phyloP scores from a whole-genome alignment of 2,329 filamentous ascomycete species.

The Stylonectria norvegica region DNA sequence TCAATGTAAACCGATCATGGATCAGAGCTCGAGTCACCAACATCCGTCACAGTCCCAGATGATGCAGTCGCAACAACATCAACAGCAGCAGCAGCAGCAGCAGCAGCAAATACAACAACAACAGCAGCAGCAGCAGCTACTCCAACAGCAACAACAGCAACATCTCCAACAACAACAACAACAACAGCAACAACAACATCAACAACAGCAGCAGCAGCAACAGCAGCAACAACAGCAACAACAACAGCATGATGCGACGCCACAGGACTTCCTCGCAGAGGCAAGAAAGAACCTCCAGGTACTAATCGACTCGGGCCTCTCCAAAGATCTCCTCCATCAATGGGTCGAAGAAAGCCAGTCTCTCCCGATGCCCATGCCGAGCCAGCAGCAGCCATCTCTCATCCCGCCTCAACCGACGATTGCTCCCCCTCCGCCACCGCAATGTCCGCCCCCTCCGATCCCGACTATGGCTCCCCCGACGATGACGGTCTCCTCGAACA shows the following conservation, averaged over 20 bases:
- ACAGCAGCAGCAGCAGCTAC: conserved; percentile 19
- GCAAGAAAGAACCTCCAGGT: conserved; percentile 45
- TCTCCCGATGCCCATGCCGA: conserved; percentile 26
- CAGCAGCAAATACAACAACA: too few species aligned
- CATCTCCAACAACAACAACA: conserved; percentile 17
- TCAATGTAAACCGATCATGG: conserved; percentile 33
- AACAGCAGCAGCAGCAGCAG: conserved; percentile 21
- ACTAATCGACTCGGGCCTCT: conserved; percentile 44
- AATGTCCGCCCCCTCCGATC: conserved; percentile 32
- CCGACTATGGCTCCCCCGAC: conserved; percentile 19
- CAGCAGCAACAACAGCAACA: conserved; percentile 22
- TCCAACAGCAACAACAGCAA: conserved; percentile 23
- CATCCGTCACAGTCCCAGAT: conserved; percentile 25
- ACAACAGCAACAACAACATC: conserved; percentile 21
- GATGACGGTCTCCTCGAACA: conserved; percentile 15
- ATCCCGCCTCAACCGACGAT: conserved; percentile 19
- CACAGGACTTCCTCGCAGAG: conserved; percentile 44
- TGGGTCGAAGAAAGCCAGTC: conserved; percentile 39
- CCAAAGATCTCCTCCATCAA: conserved; percentile 41
- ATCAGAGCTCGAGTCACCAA: conserved; percentile 29
- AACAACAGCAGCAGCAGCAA: conserved; percentile 19
- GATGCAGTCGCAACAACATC: conserved; percentile 16
- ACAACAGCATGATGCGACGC: conserved; percentile 33
- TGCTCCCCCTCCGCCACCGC: conserved; percentile 30
- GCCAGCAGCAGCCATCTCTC: conserved; percentile 12